Percentiles rank a stretch among this genome's conserved stretches.
These are phyloP conservation scores for Incumbomyces lentus DNA, from an alignment of 2,329 filamentous ascomycete genomes.

Conservation along the genomic window DNA sequence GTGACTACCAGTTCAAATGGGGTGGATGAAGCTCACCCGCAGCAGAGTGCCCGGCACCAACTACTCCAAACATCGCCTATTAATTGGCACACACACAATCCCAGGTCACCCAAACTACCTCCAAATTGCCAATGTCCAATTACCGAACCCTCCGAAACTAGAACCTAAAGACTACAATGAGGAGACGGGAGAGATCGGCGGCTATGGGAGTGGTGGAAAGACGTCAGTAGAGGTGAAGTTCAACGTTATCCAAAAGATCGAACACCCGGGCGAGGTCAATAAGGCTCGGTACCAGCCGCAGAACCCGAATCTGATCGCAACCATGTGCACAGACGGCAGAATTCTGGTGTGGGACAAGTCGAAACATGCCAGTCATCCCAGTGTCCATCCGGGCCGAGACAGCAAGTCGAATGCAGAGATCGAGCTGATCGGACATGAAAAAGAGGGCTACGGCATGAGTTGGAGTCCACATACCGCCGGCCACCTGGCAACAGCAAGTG, in stretches of 20 bases:
- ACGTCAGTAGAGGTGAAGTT: constrained; percentile 66
- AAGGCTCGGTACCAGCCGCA: constrained; percentile 97
- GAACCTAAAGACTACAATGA: constrained; percentile 84
- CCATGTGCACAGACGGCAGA: constrained; percentile 75
- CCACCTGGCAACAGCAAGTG: constrained; percentile 76
- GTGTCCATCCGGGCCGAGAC: constrained; percentile 33
- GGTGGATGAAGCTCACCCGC: constrained; percentile 7
- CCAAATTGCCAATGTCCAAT: constrained; percentile 86
- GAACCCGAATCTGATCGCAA: constrained; percentile 93
- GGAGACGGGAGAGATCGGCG: constrained; percentile 83
- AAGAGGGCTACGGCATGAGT: constrained; percentile 82
- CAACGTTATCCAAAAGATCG: constrained; percentile 88
- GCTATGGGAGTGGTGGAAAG: constrained; percentile 69
- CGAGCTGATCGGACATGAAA: constrained; percentile 71
- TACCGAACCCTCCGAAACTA: constrained; percentile 64
- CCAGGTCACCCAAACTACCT: constrained; percentile 78
- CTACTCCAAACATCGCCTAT: constrained; percentile 74
- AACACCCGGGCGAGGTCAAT: constrained; percentile 94
- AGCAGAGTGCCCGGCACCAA: constrained; percentile 66
- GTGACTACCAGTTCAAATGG: background rate
- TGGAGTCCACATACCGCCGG: constrained; percentile 84
- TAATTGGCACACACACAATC: constrained; percentile 91
- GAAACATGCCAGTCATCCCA: constrained; percentile 73
- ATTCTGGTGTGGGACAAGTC: constrained; percentile 93
- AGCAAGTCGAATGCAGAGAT: constrained; percentile 65